Evolutionary conservation across 495 filamentous ascomycete species (phyloP), one percentile per base, ranked within the genome.

Genomic region (Aspergillus nidulans): DNA sequence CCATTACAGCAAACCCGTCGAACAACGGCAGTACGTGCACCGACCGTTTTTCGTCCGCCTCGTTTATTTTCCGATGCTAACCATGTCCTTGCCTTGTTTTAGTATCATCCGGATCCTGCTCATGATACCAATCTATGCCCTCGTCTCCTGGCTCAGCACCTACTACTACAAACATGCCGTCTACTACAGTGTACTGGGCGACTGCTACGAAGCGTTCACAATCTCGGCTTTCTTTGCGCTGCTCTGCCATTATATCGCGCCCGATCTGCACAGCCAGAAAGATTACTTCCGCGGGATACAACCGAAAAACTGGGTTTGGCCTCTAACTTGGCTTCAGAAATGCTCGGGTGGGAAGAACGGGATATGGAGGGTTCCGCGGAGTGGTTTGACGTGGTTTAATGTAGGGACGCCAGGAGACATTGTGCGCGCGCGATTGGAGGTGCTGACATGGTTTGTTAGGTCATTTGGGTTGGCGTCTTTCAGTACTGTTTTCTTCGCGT

Each of bases 351-450:
- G 85, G 3, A 59, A 85, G 23, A 78, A 78, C 40, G 87, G 88
- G 3, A 72, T 78, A 7, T 88, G 87, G 80, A 79, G 89, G 56
- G 86, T 77, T 26, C 91, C 91, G 8, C 78, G 80, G 55, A 95
- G 85, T 69, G 91, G 91, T 1, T 73, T 96, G 71, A 96, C 91
- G 2, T 94, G 91, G 91, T 96, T 95, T 68, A 96, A 96, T 63
- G 80, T 82, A 62, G 70, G 74, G 46, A 12, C 23, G 2, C 48
- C 45, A 12, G 9, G 2, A 19, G 1, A n/a, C 18, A 10, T 13
- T 21, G 23, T 26, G 18, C 44, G 36, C 36, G 6, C 36, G 16
- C 16, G 5, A 7, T 21, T 7, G 4, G 45, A 12, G 15, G 30
- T 30, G 15, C 54, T 63, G 52, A 64, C 30, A 28, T 20, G 46